Conservation (phyloP, 345 rosid genomes). For the Gossypium australe region DNA sequence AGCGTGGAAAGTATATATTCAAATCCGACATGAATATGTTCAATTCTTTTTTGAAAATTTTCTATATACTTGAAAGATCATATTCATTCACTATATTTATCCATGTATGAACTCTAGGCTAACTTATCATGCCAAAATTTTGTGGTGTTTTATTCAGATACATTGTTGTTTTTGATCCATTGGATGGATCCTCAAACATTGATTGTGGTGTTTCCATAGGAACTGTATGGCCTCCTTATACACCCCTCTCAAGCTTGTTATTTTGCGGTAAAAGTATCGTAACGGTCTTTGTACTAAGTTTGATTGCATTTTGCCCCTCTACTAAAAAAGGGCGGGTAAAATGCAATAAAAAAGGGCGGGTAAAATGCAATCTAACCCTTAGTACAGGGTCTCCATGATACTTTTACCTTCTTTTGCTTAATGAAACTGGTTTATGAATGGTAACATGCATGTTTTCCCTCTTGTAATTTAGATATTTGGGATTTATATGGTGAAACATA, state of each 20-base stretch:
- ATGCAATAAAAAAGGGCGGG: no score
- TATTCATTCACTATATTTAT: no score
- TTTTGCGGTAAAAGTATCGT: no score
- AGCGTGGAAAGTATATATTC: slow-evolving; percentile 48
- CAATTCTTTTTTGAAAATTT: no score
- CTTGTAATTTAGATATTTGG: slow-evolving; percentile 57
- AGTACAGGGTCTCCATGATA: no score
- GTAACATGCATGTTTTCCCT: not conserved
- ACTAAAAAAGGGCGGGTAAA: no score
- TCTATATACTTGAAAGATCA: no score
- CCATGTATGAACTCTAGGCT: not conserved
- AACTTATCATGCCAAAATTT: not conserved
- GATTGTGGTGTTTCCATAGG: slow-evolving; percentile 80
- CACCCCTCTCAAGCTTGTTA: not conserved
- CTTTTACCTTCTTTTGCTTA: not conserved
- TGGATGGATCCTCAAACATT: slow-evolving; percentile 81
- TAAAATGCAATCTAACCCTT: no score
- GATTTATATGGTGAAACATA: slow-evolving; percentile 53
- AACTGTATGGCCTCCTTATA: slow-evolving; percentile 37
- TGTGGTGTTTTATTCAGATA: slow-evolving; percentile 34
- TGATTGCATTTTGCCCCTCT: no score
- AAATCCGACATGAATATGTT: not conserved
- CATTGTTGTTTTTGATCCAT: slow-evolving; percentile 65
- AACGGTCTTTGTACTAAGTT: no score
- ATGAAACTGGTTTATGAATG: not conserved